phyloP scores from a whole-genome alignment of 306 rosid species.

The Quercus aquifolioides region DNA sequence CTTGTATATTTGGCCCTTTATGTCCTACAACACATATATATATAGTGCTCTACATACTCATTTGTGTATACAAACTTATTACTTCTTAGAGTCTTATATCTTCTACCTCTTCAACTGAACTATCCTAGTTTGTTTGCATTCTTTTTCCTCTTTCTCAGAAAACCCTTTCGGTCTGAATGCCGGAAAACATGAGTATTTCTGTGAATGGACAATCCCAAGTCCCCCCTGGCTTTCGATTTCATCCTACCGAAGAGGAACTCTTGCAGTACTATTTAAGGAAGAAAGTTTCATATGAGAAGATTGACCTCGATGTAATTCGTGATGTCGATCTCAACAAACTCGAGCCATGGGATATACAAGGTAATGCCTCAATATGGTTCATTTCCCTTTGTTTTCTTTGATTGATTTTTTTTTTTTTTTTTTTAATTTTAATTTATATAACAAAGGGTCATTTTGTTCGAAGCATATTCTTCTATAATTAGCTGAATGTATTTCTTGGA shows the following conservation, averaged over 20 bases:
- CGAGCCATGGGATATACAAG: slow-evolving; percentile 99
- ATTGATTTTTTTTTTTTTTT: too few species aligned
- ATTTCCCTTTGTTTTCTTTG: neutral
- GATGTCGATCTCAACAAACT: slow-evolving; percentile 98
- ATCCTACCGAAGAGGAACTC: slow-evolving; percentile 90
- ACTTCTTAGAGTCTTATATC: slow-evolving; percentile 8
- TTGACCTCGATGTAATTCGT: slow-evolving; percentile 82
- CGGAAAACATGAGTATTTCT: slow-evolving; percentile 68
- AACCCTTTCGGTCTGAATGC: slow-evolving; percentile 29
- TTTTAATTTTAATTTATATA: neutral
- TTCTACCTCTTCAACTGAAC: neutral
- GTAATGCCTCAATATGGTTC: slow-evolving; percentile 17
- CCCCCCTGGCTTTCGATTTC: slow-evolving; percentile 90
- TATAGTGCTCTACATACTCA: slow-evolving; percentile 52
- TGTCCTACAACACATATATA: slow-evolving; percentile 49
- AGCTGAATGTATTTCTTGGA: neutral
- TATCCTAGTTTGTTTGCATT: neutral
- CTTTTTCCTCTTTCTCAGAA: slow-evolving; percentile 15
- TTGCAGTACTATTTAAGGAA: slow-evolving; percentile 76
- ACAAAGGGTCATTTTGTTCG: neutral
- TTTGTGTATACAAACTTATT: slow-evolving; percentile 33
- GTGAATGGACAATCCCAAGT: slow-evolving; percentile 93
- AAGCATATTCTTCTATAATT: neutral
- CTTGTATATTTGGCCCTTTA: slow-evolving; percentile 30
- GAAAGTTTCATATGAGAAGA: slow-evolving; percentile 70